Evolutionary conservation across 1,284 basidiomycete genomes (phyloP), one percentile per base, ranked within the genome.

Genomic region (Sporisorium iseilematis-ciliati): DNA sequence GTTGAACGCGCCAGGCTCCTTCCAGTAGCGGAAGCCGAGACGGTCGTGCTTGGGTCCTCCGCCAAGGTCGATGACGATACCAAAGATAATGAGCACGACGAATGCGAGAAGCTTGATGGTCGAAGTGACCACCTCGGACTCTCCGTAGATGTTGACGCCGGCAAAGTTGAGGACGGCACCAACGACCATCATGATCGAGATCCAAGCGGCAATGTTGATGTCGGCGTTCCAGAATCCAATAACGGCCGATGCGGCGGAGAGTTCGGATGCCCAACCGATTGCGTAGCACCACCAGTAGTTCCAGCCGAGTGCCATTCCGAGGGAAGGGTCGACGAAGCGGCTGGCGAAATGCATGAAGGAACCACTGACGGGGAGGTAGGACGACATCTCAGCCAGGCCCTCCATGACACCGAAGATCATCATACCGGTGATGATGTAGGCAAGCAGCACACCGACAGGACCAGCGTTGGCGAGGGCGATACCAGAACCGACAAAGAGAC

Each of bases 241-340:
- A 14, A 85, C 79, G 23, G 84, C 80, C 82, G 83, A 87, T 16
- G 87, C 88, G 11, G 86, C 87, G 1, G 78, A 79, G 51, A 83
- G 73, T 55, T 85, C 83, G 29, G 77, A 76, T 25, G 82, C 80
- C 48, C 77, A 72, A 14, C 79, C 80, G 43, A 84, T 78, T 4
- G 81, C 75, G 42, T 82, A 74, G 60, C 79, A 82, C 57, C 83
- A 81, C 78, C 65, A 69, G 48, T 78, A 81, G 66, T 78, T 79
- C 73, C 65, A 77, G 10, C 82, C 82, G 2, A 84, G 87, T 5
- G 91, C 90, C 79, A 92, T 92, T 42, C 91, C 91, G 56, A 91
- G 87, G 3, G 92, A 90, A 51, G 92, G 91, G 81, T 93, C 92
- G 38, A 84, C 66, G 53, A 79, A 83, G 3, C 80, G 78, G 12